Conservation (phyloP, 768 basidiomycete species). For the Termitomyces sp. region DNA sequence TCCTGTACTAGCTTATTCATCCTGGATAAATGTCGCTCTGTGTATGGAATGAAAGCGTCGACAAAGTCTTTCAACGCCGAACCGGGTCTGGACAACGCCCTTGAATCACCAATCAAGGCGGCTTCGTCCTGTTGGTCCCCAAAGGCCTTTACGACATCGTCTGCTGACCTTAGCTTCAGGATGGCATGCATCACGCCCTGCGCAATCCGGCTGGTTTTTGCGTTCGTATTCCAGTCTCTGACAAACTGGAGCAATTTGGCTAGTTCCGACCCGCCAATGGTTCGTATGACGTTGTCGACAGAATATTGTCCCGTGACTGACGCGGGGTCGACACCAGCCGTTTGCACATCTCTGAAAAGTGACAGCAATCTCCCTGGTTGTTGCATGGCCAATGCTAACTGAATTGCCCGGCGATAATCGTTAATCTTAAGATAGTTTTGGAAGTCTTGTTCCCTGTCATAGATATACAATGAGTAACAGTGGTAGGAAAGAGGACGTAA, state of each 20-base stretch:
- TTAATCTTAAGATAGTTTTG: slow-evolving; percentile 81
- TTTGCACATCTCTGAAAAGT: slow-evolving; percentile 65
- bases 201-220: slow-evolving; percentile 80
- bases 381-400: slow-evolving; percentile 87
- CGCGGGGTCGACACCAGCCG: slow-evolving; percentile 17
- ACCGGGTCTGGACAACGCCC: slow-evolving; percentile 15
- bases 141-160: slow-evolving; percentile 70
- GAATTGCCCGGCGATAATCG: slow-evolving; percentile 88
- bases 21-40: slow-evolving; percentile 84
- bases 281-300: slow-evolving; percentile 79
- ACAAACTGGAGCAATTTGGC: slow-evolving; percentile 77
- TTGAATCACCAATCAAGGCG: slow-evolving; percentile 17
- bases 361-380: slow-evolving; percentile 84
- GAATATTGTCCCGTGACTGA: slow-evolving; percentile 63
- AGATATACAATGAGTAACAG: slow-evolving; percentile 2
- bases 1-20: slow-evolving; percentile 89
- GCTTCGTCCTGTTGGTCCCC: slow-evolving; percentile 30
- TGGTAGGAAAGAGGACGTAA: slow-evolving; percentile 8
- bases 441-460: slow-evolving; percentile 90
- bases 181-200: slow-evolving; percentile 81
- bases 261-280: slow-evolving; percentile 67
- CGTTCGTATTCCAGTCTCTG: slow-evolving; percentile 92
- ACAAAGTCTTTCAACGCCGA: slow-evolving; percentile 64
- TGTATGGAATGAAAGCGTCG: slow-evolving; percentile 88
- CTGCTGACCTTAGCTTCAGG: slow-evolving; percentile 68